Percentiles rank a stretch among this genome's conserved stretches.
phyloP scores from a whole-genome alignment of 805 yeast species.

The Candida endomychidarum region DNA sequence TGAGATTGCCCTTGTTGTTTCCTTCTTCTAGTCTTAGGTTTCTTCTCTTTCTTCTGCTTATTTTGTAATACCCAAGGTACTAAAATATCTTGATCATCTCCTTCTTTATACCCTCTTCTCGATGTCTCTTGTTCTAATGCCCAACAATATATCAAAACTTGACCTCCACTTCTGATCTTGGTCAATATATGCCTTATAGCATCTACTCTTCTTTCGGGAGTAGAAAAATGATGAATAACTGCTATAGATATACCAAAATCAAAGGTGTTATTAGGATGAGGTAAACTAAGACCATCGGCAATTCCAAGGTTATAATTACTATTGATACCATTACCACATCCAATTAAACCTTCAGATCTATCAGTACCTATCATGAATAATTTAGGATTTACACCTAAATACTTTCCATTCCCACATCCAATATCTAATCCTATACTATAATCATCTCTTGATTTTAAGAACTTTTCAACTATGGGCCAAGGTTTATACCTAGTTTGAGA shows the following conservation, averaged over 20 bases:
- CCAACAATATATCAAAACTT: constrained; percentile 89
- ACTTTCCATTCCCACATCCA: constrained; percentile 98
- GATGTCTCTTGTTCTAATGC: constrained; percentile 89
- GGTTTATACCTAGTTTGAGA: constrained; percentile 94
- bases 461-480: constrained; percentile 91
- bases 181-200: constrained; percentile 72
- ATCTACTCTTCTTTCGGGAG: constrained; percentile 69
- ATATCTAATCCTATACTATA: constrained; percentile 84
- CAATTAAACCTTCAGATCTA: constrained; percentile 65
- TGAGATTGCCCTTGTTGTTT: not conserved
- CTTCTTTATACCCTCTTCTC: constrained; percentile 86
- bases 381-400: constrained; percentile 67
- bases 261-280: constrained; percentile 36
- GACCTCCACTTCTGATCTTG: constrained; percentile 59
- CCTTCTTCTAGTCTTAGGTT: constrained; percentile 17
- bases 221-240: constrained; percentile 94
- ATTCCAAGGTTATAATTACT: constrained; percentile 57
- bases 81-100: constrained; percentile 88
- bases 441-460: constrained; percentile 46
- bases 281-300: constrained; percentile 72
- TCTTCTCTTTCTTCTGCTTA: constrained; percentile 37
- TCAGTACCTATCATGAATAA: constrained; percentile 74
- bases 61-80: constrained; percentile 91
- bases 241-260: constrained; percentile 96
- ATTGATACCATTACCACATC: constrained; percentile 55